Percentiles rank a stretch among this genome's conserved stretches.
phyloP scores from a whole-genome alignment of 2,329 filamentous ascomycete genomes.

The Diaporthe velutina region DNA sequence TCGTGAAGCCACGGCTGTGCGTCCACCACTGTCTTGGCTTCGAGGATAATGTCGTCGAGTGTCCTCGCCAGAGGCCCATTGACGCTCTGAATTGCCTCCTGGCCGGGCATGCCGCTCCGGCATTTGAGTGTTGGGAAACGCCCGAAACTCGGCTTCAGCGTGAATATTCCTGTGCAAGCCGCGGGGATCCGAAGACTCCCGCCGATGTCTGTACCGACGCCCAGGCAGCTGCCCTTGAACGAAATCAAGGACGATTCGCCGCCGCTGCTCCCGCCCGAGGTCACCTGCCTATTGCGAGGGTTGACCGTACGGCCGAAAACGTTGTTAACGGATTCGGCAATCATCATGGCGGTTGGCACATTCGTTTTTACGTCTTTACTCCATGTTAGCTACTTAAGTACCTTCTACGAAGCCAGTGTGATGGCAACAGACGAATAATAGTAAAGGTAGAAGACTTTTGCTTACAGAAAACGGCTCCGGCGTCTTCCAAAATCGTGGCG shows the following conservation, averaged over 20 bases:
- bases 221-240: conserved; percentile 69
- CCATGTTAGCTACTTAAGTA: too few relatives aligned
- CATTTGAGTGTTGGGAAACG: conserved; percentile 68
- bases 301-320: conserved; percentile 73
- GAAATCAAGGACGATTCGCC: conserved; percentile 75
- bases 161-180: conserved; percentile 70
- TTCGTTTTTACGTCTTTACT: conserved; percentile 66
- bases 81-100: conserved; percentile 74
- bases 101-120: conserved; percentile 71
- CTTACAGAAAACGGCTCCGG: conserved; percentile 63
- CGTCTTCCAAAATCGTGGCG: conserved; percentile 55
- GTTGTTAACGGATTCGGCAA: conserved; percentile 76
- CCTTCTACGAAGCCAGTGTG: too few relatives aligned
- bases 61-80: conserved; percentile 73
- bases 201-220: conserved; percentile 74
- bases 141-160: conserved; percentile 68
- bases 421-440: too few relatives aligned
- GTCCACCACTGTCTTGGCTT: conserved; percentile 64
- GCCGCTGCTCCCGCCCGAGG: conserved; percentile 75
- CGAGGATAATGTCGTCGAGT: conserved; percentile 67
- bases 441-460: too few relatives aligned
- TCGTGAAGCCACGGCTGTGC: conserved; percentile 69
- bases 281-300: conserved; percentile 69
- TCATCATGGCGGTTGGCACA: conserved; percentile 74
- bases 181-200: conserved; percentile 68